Base-by-base conservation (phyloP, 306 rosid species). In the Acacia melanoxylon region DNA sequence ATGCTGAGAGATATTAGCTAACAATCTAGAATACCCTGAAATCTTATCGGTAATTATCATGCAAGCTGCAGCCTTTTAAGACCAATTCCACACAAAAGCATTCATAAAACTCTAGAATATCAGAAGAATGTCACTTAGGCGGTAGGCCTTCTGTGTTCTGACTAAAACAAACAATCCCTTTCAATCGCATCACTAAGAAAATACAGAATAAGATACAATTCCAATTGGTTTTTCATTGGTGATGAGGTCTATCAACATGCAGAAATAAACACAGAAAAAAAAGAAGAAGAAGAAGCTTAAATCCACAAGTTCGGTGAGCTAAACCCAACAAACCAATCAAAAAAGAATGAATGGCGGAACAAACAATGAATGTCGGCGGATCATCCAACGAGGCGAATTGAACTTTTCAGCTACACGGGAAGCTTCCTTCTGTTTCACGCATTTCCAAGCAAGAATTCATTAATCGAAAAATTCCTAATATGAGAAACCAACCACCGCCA, bases 301-400 rank as follows among this genome's bases (percentile, higher is more conserved):
- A 80, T 27, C 78, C 42, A 27, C 31, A 81, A 65, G 42, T 69
- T 85, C 40, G 80, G 81, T 37, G 61, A 83, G 72, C 86, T 78
- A 86, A 81, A n/a, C 86, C 51, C 71, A 76, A 77, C 76, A 76
- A 69, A 33, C 65, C 68, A 74, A 20, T 41, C 48, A 61, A 73
- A 73, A 74, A 54, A 71, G 54, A 79, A 79, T 63, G 72, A 68
- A 52, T 58, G 63, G 84, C 63, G 83, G 76, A 79, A 73, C 68
- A 33, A 63, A 68, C 73, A 69, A 46, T 41, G 46, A 33, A 51
- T 77, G 80, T 70, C 72, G 63, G 87, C 68, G 68, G 81, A 12
- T 65, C 16, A 44, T 67, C 68, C 90, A 72, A 86, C 51, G 87
- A 69, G 75, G 72, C 41, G 73, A 68, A 75, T 70, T 79, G 83